Base-by-base conservation (phyloP, 805 yeast species). In the Candida schatavii region DNA sequence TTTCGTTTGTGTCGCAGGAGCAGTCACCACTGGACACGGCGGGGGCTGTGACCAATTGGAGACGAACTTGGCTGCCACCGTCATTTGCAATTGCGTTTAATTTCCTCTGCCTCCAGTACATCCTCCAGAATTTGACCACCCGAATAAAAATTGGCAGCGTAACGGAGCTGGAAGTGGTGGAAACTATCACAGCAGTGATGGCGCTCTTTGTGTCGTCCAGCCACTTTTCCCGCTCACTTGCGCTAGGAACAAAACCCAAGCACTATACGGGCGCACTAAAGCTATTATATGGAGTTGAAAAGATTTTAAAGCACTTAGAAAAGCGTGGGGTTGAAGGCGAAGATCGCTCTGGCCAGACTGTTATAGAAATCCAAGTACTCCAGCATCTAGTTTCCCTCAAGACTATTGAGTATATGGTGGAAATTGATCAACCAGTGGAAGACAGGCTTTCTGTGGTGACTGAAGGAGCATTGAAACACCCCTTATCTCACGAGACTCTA, bases 51-150 rank as follows among this genome's bases (percentile, higher is more conserved):
- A n/a, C n/a, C n/a, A n/a, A n/a, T n/a, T n/a, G n/a, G n/a, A n/a
- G n/a, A n/a, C n/a, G n/a, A n/a, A n/a, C n/a, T n/a, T n/a, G n/a
- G n/a, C n/a, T n/a, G 9, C 25, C 35, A 9, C 29, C 40, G 2
- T 51, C 48, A 32, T 27, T 56, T 25, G 46, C 52, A 19, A 46
- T 55, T 23, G 62, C 68, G 4, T 59, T 46, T 44, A 62, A 65
- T 44, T 62, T 63, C 37, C 45, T 65, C 28, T 30, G 52, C 3
- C 36, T 64, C 13, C 70, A 65, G 40, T 49, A 54, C 26, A 20
- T 52, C 10, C 43, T 63, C 13, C 66, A 59, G 40, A 45, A 48
- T 31, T 37, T 55, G 3, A 50, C 64, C 37, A 22, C 52, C 25
- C 50, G 54, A 28, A n/a, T 35, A 3, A 32, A 52, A 5, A 23